Base-by-base conservation (phyloP, 495 filamentous ascomycete species). In the Penicillium atrosanguineum region DNA sequence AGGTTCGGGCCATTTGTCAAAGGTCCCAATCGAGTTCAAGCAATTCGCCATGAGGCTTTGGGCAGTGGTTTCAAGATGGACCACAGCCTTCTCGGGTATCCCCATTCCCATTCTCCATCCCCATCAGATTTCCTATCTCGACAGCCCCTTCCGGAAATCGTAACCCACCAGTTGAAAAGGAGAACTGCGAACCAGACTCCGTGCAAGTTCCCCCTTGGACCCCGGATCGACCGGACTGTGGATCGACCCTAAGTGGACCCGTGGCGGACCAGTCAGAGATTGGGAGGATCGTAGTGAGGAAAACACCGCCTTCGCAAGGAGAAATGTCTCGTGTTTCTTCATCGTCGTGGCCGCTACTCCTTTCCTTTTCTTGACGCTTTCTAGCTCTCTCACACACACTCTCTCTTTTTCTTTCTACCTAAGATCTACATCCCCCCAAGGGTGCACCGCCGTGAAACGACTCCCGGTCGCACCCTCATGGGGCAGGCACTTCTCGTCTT, bases 151-250 rank as follows among this genome's bases (percentile, higher is more conserved):
- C 60, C 31, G 63, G 63, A 64, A 49, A 19, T 61, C 15, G 28
- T 25, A 55, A 37, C 44, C 63, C 57, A 28, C 63, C 61, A 66
- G 38, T 40, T 9, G 16, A 40, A 19, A 4, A 15, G 16, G 26
- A 19, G 48, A 19, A 23, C 7, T 5, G 5, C 23, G 23, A 23
- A 23, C 8, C 26, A 2, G 25, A 19, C 12, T 8, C 26, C 38
- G 19, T 50, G 5, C 42, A 2, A 28, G 4, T 44, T 28, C n/a
- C 26, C 50, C 37, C 28, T 41, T 46, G 55, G 57, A 66, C 61
- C 63, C 63, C 63, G 55, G 63, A 66, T 66, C 63, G 63, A 59
- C 61, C 52, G 60, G 60, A 60, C 51, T 12, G 62, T 63, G 59
- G 60, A 60, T 57, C 46, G 28, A 19, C 25, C 7, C 19, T 38